Evolutionary conservation across 352 stramenopile species (phyloP), one percentile per base, ranked within the genome.

Genomic region (Phytophthora boehmeriae): DNA sequence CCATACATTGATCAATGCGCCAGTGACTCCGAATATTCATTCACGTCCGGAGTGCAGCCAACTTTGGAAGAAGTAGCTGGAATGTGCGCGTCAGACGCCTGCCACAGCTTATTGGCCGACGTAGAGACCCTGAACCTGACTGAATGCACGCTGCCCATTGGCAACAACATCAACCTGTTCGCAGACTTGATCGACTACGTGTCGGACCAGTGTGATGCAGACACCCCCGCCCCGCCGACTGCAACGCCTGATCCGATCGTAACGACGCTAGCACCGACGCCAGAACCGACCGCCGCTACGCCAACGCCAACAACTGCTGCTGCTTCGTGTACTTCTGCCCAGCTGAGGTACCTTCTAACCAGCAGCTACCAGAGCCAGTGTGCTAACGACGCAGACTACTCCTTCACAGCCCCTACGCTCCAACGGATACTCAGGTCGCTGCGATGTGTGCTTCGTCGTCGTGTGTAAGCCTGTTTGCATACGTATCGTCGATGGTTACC

Each of bases 121-220:
- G 63, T 66, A 5, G 35, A 54, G 20, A 51, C 61, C n/a, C 52
- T 68, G 45, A 61, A 63, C 28, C 23, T 69, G 17, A 42, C 57
- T 11, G 67, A 76, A 28, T 76, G 67, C 32, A 76, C 57, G 38
- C 53, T 73, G 16, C 67, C 67, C 8, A 56, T 75, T 30, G 59
- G 63, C 43, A 14, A 58, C 48, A 36, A 55, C 2, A 76, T 76
- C 44, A 52, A 41, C 27, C 36, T 76, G 34, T 65, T 65, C 25
- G 54, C 63, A 2, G 68, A 76, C 38, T 49, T 76, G 34, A 42
- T 70, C 32, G 47, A 73, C 57, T 72, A 61, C 23, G 63, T 69
- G 34, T 54, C 49, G 25, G 45, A 56, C 13, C 61, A 71, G 17
- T 66, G 63, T 20, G 34, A 59, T 9, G 43, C 28, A 5, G 44